Conservation (phyloP, 495 filamentous ascomycete genomes). For the Penicillium bialowiezense region DNA sequence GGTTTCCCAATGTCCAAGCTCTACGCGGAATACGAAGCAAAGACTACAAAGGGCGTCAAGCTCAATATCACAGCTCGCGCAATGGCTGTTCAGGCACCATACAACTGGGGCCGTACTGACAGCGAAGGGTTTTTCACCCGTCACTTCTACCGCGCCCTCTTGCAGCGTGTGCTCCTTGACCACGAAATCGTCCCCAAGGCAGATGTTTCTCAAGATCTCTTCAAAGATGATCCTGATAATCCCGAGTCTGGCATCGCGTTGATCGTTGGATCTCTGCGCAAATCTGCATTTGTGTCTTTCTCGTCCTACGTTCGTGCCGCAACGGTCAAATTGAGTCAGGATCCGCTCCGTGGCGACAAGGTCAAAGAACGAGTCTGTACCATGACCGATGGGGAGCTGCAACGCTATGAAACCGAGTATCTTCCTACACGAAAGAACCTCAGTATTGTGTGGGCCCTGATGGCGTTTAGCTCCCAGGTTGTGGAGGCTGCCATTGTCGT, state of each 20-base stretch:
- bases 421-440: slow-evolving; percentile 72
- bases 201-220: slow-evolving; percentile 29
- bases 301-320: slow-evolving; percentile 76
- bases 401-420: slow-evolving; percentile 63
- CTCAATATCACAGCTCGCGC: slow-evolving; percentile 95
- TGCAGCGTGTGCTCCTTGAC: slow-evolving; percentile 89
- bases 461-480: slow-evolving; percentile 89
- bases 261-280: slow-evolving; percentile 81
- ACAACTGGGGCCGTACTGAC: slow-evolving; percentile 81
- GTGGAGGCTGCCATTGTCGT: slow-evolving; percentile 88
- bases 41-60: slow-evolving; percentile 58
- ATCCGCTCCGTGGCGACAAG: slow-evolving; percentile 52
- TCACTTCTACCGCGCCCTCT: slow-evolving; percentile 87
- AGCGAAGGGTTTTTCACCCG: slow-evolving; percentile 87
- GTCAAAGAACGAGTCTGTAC: slow-evolving; percentile 57
- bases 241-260: slow-evolving; percentile 58
- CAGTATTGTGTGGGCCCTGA: slow-evolving; percentile 83
- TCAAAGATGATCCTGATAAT: slow-evolving; percentile 26
- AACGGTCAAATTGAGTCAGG: slow-evolving; percentile 63
- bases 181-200: slow-evolving; percentile 66
- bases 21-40: slow-evolving; percentile 57
- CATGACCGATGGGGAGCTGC: slow-evolving; percentile 72
- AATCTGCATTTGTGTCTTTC: slow-evolving; percentile 76
- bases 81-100: slow-evolving; percentile 93
- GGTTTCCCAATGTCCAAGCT: slow-evolving; percentile 89